A percentile compares a stretch with the other conserved stretches of the same genome.
phyloP scores from a whole-genome alignment of 2,329 filamentous ascomycete genomes.

The Fusarium vanettenii region DNA sequence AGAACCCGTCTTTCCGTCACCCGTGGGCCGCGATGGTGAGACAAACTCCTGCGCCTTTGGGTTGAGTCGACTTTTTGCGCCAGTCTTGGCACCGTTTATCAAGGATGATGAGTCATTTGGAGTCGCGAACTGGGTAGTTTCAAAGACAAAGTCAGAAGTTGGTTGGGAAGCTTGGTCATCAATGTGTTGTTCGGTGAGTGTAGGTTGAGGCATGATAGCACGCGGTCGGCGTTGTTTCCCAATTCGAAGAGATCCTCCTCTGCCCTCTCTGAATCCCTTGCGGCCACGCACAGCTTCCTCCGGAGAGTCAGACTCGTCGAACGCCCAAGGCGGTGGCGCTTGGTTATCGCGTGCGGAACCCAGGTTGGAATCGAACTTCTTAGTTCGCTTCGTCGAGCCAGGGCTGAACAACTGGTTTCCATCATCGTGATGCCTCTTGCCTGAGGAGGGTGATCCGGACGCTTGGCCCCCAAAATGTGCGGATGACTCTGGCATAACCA shows the following conservation, averaged over 20 bases:
- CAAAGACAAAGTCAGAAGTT: conserved; percentile 28
- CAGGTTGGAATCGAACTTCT: conserved; percentile 8
- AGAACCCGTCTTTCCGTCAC: neutral
- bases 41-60: conserved; percentile 38
- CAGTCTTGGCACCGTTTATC: neutral
- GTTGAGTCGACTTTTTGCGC: conserved; percentile 25
- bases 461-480: neutral
- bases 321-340: neutral
- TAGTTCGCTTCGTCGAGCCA: conserved; percentile 28
- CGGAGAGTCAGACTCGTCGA: conserved; percentile 15
- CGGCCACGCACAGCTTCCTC: conserved; percentile 22
- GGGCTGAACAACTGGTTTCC: conserved; percentile 3
- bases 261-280: conserved; percentile 42
- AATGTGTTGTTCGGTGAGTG: conserved; percentile 24
- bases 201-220: conserved; percentile 23
- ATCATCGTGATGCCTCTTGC: conserved; percentile 27
- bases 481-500: neutral
- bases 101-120: neutral
- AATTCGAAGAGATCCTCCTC: conserved; percentile 50
- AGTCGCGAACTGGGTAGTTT: neutral
- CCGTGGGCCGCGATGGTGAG: conserved; percentile 29
- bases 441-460: conserved; percentile 3
- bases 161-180: conserved; percentile 11
- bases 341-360: neutral
- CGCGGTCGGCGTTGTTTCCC: conserved; percentile 45